Base-by-base conservation (phyloP, 2,329 filamentous ascomycete genomes). In the Fusarium transvaalense region DNA sequence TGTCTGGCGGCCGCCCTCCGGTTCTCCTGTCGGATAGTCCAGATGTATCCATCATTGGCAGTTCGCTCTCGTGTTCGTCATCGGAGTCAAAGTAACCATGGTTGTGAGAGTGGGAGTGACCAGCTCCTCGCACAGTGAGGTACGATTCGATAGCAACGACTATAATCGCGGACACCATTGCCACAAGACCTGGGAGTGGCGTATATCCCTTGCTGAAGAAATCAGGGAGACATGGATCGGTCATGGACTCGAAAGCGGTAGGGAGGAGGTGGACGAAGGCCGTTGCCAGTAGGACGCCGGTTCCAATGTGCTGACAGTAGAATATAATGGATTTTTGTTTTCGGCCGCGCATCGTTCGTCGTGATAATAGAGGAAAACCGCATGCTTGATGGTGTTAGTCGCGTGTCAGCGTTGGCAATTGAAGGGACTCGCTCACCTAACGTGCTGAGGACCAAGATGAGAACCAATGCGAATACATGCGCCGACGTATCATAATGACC, bases 71-170 rank as follows among this genome's bases (percentile, higher is more conserved):
- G 14, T 80, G 80, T 29, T 74, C 77, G 32, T 82, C 81, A 17
- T 82, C 80, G 5, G 83, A 82, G 34, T 85, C 84, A 80, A 85
- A 85, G 77, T 83, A 78, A 13, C 76, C 76, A 56, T 82, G 82
- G 32, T 81, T 77, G 68, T 89, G 88, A 2, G 85, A 84, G 73
- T 90, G 86, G 2, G 86, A 86, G 73, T 89, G 88, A 2, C 86
- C 83, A 3, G 88, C 89, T 42, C 88, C 88, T 56, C 88, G 81
- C 3, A 90, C 91, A 0, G 93, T 94, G 71, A 98, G 90, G 77
- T 94, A 93, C 81, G 96, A 97, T 78, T 98, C 95, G 53, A 97
- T 86, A 3, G 89, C 87, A 9, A 97, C 92, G 5, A 97, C 94
- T 6, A 92, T 82, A 61, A 97, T 84, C n/a, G 93, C 92, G 13